Evolutionary conservation across 2,329 filamentous ascomycete species (phyloP).

Genomic region (Knufia fluminis): DNA sequence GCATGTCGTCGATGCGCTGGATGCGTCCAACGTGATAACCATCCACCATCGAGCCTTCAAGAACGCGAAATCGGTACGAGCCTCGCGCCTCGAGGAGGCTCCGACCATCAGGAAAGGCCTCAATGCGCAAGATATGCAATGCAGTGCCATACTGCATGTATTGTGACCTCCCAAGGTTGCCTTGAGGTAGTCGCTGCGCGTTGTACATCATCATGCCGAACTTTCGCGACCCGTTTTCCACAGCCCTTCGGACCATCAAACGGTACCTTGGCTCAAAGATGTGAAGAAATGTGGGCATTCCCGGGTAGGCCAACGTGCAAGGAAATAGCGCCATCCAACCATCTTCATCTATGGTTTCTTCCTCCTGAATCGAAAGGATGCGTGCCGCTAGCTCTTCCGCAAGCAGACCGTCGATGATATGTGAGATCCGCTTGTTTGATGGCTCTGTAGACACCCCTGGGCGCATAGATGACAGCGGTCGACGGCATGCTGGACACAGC

Average conservation of each 20-base stretch:
- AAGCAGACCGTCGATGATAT: slow-evolving; percentile 61
- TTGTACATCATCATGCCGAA: slow-evolving; percentile 82
- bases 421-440: slow-evolving; percentile 54
- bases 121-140: slow-evolving; percentile 63
- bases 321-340: slow-evolving; percentile 66
- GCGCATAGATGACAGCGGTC: slow-evolving; percentile 45
- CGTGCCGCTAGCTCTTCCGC: slow-evolving; percentile 53
- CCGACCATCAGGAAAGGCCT: slow-evolving; percentile 67
- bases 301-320: slow-evolving; percentile 71
- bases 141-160: slow-evolving; percentile 72
- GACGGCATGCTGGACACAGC: slow-evolving; percentile 72
- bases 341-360: slow-evolving; percentile 44
- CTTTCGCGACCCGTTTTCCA: slow-evolving; percentile 58
- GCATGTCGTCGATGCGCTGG: slow-evolving; percentile 72
- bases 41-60: slow-evolving; percentile 56
- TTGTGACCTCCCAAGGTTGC: slow-evolving; percentile 41
- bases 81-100: slow-evolving; percentile 73
- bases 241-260: slow-evolving; percentile 72
- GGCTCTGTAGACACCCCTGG: slow-evolving; percentile 42
- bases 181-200: slow-evolving; percentile 43
- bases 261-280: slow-evolving; percentile 90
- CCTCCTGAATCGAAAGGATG: slow-evolving; percentile 49
- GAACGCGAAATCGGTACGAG: slow-evolving; percentile 64
- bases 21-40: slow-evolving; percentile 70
- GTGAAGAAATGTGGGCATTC: slow-evolving; percentile 76